Evolutionary conservation across 306 rosid genomes (phyloP).

Genomic region (Phaseolus lunatus): DNA sequence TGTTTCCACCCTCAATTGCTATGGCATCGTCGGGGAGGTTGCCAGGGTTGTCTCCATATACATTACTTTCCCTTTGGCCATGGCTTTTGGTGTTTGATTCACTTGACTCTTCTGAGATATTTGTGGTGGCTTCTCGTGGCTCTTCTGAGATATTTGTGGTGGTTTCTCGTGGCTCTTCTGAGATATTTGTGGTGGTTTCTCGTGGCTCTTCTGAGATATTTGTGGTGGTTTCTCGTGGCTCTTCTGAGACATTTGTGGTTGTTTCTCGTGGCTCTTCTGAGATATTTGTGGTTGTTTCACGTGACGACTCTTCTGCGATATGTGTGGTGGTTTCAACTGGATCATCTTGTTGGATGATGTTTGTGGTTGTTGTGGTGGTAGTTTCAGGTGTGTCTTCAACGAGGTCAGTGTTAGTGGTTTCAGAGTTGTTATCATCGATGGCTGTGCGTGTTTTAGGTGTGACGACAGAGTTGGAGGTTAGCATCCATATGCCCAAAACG

Average conservation of each 20-base stretch:
- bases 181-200: not conserved
- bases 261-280: not conserved
- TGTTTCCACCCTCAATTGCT: conserved; percentile 46
- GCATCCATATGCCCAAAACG: conserved; percentile 75
- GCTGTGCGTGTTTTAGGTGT: conserved; percentile 44
- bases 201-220: not conserved
- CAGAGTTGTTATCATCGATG: conserved; percentile 2
- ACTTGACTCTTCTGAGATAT: not conserved
- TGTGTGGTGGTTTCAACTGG: not conserved
- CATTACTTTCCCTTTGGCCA: conserved; percentile 30
- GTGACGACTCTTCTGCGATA: not conserved
- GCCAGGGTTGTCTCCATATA: conserved; percentile 76
- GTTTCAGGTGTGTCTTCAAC: not conserved
- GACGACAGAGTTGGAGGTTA: conserved; percentile 56
- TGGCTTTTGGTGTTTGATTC: conserved; percentile 1
- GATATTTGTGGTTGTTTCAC: not conserved
- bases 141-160: not conserved
- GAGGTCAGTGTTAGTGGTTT: conserved; percentile 28
- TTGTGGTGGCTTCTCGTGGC: not conserved
- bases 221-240: not conserved
- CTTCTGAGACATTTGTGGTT: not conserved
- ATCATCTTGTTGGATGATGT: conserved; percentile 6
- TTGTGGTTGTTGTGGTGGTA: not conserved
- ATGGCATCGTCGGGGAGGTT: conserved; percentile 83
- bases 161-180: not conserved